Evolutionary conservation across 208 protist species (phyloP), one percentile per base, ranked within the genome.

Genomic region (Leishmania mexicana): DNA sequence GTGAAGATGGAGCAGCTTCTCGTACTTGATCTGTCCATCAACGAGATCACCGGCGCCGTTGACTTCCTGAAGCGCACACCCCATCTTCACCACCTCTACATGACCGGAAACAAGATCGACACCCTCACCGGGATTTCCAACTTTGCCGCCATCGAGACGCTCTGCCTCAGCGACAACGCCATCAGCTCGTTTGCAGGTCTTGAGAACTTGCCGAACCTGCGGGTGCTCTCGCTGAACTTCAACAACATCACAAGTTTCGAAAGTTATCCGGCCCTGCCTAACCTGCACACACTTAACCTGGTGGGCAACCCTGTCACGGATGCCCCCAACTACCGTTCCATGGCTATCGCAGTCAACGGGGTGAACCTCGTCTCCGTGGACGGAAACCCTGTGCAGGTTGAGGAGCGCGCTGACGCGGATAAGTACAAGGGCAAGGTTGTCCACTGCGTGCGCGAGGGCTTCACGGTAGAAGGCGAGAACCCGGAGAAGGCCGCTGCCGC

Each of bases 141-240:
- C 79, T 91, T 97, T 82, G 77, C 88, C 40, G 83, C 88, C 15
- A 87, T 98, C 60, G 94, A 98, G 86, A 97, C 96, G 51, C 87
- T 98, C 72, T 97, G 94, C 85, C 90, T 98, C 60, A 97, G 93
- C 83, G 94, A 97, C 89, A 98, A 98, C 87, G 83, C 84, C 65
- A 97, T 98, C 88, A 94, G 81, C 87, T 96, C 88, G 85, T 98
- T 98, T 83, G 92, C 94, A 70, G 95, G 96, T 4, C 91, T 98
- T 51, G 89, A 94, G 60, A 93, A 93, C 79, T 84, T 98, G 71
- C 96, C 93, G 42, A 93, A 93, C 79, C 88, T 98, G 35, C 93
- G 96, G 17, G 95, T 98, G 72, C 93, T 98, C 72, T 98, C 95
- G 57, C 89, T 98, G 62, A 98, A 97, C 89, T 98, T 98, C 88